Percentiles rank a stretch among this genome's conserved stretches.
Evolutionary conservation across 257 asterid genomes (phyloP).

Genomic region (Ilex asprella): DNA sequence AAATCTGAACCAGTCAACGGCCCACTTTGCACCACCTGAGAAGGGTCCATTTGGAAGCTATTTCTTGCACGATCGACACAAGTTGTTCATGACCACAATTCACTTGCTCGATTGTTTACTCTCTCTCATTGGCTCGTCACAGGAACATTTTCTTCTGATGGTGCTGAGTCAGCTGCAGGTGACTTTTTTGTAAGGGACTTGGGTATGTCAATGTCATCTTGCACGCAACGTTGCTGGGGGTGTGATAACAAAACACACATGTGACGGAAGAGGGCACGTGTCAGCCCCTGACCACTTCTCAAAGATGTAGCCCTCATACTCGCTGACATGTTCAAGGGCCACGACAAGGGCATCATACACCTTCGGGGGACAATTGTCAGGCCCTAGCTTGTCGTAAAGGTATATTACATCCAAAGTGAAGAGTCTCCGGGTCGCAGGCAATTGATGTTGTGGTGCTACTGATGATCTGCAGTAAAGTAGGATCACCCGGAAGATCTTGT

Average conservation of each 20-base stretch:
- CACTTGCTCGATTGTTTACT: neutral
- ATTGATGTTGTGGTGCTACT: constrained; percentile 51
- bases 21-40: too few species aligned
- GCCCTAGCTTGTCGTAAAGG: constrained; percentile 95
- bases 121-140: constrained; percentile 40
- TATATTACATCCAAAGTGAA: constrained; percentile 86
- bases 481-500: constrained; percentile 11
- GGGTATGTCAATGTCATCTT: constrained; percentile 72
- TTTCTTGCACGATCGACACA: too few species aligned
- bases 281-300: constrained; percentile 91
- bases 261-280: constrained; percentile 65
- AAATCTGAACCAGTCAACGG: too few species aligned
- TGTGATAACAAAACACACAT: constrained; percentile 66
- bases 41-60: too few species aligned
- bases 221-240: constrained; percentile 84
- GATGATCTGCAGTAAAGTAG: constrained; percentile 87
- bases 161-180: constrained; percentile 28
- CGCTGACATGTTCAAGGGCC: constrained; percentile 73
- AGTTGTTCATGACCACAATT: neutral
- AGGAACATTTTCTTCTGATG: constrained; percentile 39
- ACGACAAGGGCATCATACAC: constrained; percentile 89
- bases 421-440: constrained; percentile 58
- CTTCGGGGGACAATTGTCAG: constrained; percentile 81
- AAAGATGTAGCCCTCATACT: constrained; percentile 74
- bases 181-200: constrained; percentile 63